Base-by-base conservation (phyloP, 2,329 filamentous ascomycete species). In the Herpomyces periplanetae region DNA sequence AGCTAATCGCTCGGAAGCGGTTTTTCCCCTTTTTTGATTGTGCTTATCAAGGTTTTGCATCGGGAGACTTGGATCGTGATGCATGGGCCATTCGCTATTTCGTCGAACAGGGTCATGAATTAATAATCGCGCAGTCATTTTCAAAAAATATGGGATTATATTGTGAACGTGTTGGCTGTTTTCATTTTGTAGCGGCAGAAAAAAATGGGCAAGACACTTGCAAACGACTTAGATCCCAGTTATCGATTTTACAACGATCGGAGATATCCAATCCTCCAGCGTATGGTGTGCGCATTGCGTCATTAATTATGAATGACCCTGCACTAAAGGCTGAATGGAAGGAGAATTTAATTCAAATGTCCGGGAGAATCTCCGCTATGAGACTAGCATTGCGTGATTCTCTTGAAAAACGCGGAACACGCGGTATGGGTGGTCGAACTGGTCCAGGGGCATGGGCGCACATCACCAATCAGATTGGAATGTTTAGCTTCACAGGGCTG, bases 1-100 rank as follows among this genome's bases (percentile, higher is more conserved):
- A 48, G 16, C 40, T 87, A 17, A 58, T 91, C 39, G 53, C 52
- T 31, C 40, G 54, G 32, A 69, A 63, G 42, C 54, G 54, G 26
- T 75, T 84, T 40, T 87, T 96, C 45, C 75, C 80, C 31, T 91
- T 96, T 54, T 91, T 96, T 43, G 80, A 96, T 47, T 68, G 57
- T 27, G 80, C 80, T 22, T 96, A 96, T 47, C 80, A 91, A 42
- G 75, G 80, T 22, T 96, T 96, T 37, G 80, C 80, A 3, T 85
- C 80, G 1, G 80, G 80, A 23, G 60, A 84, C 36, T 53, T 91
- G 9, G 48, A 51, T 29, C 55, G 58, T 24, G 80, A 96, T 37
- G 68, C 66, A 27, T 71, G 62, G 47, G 68, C 80, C n/a, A 61
- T 96, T 30, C 64, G 69, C 28, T 66, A 87, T 49, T 96, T 96